Conservation (phyloP, 208 protist genomes). For the Spongospora subterranea region DNA sequence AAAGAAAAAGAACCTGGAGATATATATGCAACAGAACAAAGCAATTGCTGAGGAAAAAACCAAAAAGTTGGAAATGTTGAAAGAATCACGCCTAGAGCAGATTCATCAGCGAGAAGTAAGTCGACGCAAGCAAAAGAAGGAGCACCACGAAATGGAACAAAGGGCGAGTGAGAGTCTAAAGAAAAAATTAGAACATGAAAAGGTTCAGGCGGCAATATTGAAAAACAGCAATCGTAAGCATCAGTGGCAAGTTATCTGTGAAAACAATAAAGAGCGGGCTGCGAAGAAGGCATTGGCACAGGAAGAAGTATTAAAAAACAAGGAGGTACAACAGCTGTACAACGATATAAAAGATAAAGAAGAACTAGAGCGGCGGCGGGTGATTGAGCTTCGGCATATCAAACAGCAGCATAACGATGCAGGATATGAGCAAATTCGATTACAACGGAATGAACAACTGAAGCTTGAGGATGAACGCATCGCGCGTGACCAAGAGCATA, state of each 20-base stretch:
- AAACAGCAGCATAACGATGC: not conserved
- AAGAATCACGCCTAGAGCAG: not conserved
- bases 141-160: not conserved
- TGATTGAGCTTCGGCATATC: not conserved
- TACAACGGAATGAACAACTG: not conserved
- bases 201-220: not conserved
- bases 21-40: not conserved
- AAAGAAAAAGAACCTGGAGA: not conserved
- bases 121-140: not conserved
- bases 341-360: not conserved
- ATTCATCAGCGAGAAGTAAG: not conserved
- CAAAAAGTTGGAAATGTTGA: slow-evolving; percentile 29
- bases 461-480: slow-evolving; percentile 16
- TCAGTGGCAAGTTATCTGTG: slow-evolving; percentile 13
- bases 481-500: slow-evolving; percentile 20
- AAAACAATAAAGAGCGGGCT: slow-evolving; percentile 5
- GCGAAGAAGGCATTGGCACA: not conserved
- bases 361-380: not conserved
- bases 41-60: not conserved
- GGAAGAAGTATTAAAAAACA: slow-evolving; percentile 19
- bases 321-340: not conserved
- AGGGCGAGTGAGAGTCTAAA: not conserved
- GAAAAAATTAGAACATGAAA: not conserved
- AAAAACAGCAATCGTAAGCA: not conserved
- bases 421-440: not conserved